Percentiles rank a stretch among this genome's conserved stretches.
These are phyloP conservation scores for Crithidia fasciculata DNA, from an alignment of 208 protist species.

Conservation along the genomic window DNA sequence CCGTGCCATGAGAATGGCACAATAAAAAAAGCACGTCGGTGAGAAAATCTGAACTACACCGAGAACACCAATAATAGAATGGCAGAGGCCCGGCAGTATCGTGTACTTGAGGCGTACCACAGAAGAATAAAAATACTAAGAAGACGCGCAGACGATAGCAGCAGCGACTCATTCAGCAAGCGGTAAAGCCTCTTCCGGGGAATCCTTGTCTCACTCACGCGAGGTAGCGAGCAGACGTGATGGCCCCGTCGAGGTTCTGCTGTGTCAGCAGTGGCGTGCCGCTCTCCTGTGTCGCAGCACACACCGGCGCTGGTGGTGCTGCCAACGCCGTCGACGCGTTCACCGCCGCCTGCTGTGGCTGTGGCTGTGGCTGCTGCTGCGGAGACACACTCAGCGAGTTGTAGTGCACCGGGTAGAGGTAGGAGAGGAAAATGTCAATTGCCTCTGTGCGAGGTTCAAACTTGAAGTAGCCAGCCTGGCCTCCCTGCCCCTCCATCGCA, in stretches of 20 bases:
- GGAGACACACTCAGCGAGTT: conserved; percentile 62
- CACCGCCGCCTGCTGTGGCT: not conserved
- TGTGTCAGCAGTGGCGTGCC: no score
- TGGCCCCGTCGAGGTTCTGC: not conserved
- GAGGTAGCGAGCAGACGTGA: not conserved
- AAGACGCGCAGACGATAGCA: no score
- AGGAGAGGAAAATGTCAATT: conserved; percentile 89
- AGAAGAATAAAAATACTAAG: no score
- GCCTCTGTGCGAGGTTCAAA: conserved; percentile 77
- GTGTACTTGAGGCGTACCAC: no score
- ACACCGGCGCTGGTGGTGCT: not conserved
- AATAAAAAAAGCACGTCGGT: no score
- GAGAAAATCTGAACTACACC: no score
- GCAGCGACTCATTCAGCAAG: no score
- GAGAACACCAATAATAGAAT: no score
- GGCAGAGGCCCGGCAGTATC: no score
- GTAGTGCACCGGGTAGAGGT: conserved; percentile 90
- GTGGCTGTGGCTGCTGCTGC: not conserved
- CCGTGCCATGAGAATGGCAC: no score
- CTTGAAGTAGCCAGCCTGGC: conserved; percentile 36
- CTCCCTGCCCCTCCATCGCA: not conserved
- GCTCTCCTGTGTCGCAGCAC: not conserved
- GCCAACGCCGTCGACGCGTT: not conserved
- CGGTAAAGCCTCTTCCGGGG: no score
- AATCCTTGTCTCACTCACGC: no score